These are phyloP conservation scores for Penicillium sp. DNA, from an alignment of 2,329 filamentous ascomycete genomes.

Conservation along the genomic window DNA sequence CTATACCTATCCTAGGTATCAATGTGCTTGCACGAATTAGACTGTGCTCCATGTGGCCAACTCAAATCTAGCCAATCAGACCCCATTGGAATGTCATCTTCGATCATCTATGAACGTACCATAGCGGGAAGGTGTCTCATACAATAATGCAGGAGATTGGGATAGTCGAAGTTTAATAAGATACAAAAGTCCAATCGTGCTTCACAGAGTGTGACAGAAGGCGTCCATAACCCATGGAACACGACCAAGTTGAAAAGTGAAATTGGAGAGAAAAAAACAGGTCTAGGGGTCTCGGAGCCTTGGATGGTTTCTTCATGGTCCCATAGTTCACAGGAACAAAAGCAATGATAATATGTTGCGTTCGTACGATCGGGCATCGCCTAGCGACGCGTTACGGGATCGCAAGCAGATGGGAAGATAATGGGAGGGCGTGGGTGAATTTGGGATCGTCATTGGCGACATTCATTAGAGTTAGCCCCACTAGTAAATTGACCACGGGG, in stretches of 20 bases:
- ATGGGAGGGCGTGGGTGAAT: not conserved
- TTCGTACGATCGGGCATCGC: not conserved
- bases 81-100: not conserved
- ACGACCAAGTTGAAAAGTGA: not conserved
- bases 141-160: not conserved
- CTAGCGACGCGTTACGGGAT: not conserved
- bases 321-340: not conserved
- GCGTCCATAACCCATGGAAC: not conserved
- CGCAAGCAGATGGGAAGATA: not conserved
- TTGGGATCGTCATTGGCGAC: not conserved
- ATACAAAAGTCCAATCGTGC: too few relatives aligned
- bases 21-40: too few relatives aligned
- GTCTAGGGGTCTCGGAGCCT: not conserved
- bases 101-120: not conserved
- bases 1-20: not conserved
- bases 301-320: not conserved
- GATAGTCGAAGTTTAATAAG: not conserved
- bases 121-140: not conserved
- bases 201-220: too few relatives aligned
- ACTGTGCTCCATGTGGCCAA: not conserved
- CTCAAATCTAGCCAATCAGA: not conserved
- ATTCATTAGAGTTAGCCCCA: not conserved
- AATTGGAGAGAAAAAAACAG: too few relatives aligned
- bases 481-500: not conserved
- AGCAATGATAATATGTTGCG: not conserved